Base-by-base conservation (phyloP, 768 basidiomycete genomes). In the Podaxis mareebaensis region DNA sequence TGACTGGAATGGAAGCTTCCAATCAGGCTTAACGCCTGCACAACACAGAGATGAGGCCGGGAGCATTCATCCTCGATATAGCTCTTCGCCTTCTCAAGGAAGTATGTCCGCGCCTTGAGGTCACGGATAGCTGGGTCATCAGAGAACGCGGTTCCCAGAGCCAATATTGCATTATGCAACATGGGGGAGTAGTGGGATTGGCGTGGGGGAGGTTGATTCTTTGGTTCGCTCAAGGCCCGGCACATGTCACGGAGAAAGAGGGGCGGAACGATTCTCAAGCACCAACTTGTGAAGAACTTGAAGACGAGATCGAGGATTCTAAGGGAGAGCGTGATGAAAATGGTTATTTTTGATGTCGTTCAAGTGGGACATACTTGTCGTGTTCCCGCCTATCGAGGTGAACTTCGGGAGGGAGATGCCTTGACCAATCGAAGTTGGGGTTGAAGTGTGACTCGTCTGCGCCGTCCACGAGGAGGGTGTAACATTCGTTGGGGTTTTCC, bases 181-280 rank as follows among this genome's bases (percentile, higher is more conserved):
- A 90, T 85, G 0, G 89, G 87, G 2, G 87, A 88, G 71, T 90
- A 91, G 66, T 90, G 87, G 2, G 83, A 72, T 0, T 81, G 80
- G 63, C 81, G 81, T 0, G 80, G 80, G 15, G 77, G 70, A 6
- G 72, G 62, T 42, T 80, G 75, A 0, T 76, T 74, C 48, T 71
- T 67, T 1, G 81, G 79, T 3, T 71, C 70, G 51, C 67, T 74
- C 12, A 83, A 72, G 3, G 76, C 75, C 7, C 76, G 72, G 62
- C 76, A 74, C 82, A 84, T 83, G 59, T 83, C 82, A 11, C 81
- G 74, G 17, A 83, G 70, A 70, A 84, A 84, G 38, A 83, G 76
- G 6, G 76, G 74, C 3, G 82, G 82, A 3, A 83, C 76, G 53
- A 83, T 77, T 4, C 82, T 77, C 7, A 82, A 67, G 65, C 81